Evolutionary conservation across 208 protist species (phyloP), one percentile per base, ranked within the genome.

Genomic region (Trypanosoma grayi): DNA sequence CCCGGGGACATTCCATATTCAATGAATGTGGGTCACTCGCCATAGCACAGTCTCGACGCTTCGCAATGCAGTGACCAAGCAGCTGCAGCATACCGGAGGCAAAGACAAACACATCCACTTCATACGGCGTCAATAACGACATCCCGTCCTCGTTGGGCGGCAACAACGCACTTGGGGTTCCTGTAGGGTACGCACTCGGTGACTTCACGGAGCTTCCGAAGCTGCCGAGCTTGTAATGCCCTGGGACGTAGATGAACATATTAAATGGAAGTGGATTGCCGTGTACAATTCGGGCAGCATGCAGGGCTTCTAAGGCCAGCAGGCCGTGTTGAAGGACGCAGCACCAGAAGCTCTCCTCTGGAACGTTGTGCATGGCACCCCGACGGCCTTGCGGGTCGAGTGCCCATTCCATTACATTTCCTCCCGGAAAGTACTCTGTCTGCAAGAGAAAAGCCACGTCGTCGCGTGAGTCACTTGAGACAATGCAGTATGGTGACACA

Each of bases 341-440:
- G 1, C 43, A 41, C 75, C 81, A 87, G 55, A 70, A 73, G 52
- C 16, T 9, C 16, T 50, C 31, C 25, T 37, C 18, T 47, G 64
- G 53, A 34, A 57, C 41, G 20, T 0, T 60, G n/a, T 46, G 67
- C n/a, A 39, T 6, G 33, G 11, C 9, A 31, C 55, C 57, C 14
- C 56, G 62, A 14, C 55, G 9, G 20, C n/a, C 16, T 22, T 65
- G 48, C 31, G 58, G 45, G n/a, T 67, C 66, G 4, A 73, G 14
- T 53, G 63, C 62, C 48, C 71, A 73, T 47, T 90, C 83, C 62
- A 66, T 72, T 30, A 86, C 60, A 25, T 66, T 78, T 0, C 83
- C 83, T 2, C 62, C 55, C 3, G 77, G 73, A 53, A 86, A 90
- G 70, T 86, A 90, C 71, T 90, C 83, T 14, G 70, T 66, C 54